Conservation (phyloP, 371 early-diverging fungal genomes). For the Cokeromyces recurvatus region DNA sequence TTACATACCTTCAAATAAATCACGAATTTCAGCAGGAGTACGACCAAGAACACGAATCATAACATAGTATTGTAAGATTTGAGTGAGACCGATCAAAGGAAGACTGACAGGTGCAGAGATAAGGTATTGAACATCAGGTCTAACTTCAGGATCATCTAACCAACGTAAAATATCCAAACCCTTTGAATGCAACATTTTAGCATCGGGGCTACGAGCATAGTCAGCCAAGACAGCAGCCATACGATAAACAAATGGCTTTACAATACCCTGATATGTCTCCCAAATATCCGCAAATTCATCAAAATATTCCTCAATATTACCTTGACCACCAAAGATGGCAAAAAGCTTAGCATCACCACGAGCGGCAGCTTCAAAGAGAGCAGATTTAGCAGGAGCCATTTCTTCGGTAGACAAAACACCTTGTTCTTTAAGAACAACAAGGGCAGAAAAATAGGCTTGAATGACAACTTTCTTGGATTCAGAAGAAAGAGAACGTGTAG, state of each 20-base stretch:
- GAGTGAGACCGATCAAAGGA: conserved; percentile 89
- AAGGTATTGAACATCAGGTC: conserved; percentile 81
- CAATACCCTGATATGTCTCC: conserved; percentile 77
- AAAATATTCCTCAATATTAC: conserved; percentile 93
- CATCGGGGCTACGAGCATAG: conserved; percentile 65
- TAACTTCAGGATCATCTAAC: conserved; percentile 80
- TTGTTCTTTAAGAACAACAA: conserved; percentile 59
- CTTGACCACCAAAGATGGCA: conserved; percentile 96
- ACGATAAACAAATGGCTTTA: conserved; percentile 73
- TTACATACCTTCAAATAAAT: conserved; percentile 44
- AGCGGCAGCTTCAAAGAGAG: conserved; percentile 61
- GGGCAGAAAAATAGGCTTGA: conserved; percentile 80
- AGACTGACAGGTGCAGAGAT: conserved; percentile 83
- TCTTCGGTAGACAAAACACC: conserved; percentile 39
- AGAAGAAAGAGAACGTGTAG: conserved; percentile 54
- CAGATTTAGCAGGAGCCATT: conserved; percentile 50
- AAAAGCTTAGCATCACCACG: conserved; percentile 69
- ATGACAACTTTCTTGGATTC: conserved; percentile 65
- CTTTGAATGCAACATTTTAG: conserved; percentile 74
- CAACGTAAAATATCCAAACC: conserved; percentile 85
- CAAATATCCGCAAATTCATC: conserved; percentile 83
- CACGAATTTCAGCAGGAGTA: conserved; percentile 40
- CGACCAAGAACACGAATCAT: conserved; percentile 58
- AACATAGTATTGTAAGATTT: conserved; percentile 79
- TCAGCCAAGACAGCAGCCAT: conserved; percentile 73